Base-by-base conservation (phyloP, 345 rosid genomes). In the Rhodamnia rubescens region DNA sequence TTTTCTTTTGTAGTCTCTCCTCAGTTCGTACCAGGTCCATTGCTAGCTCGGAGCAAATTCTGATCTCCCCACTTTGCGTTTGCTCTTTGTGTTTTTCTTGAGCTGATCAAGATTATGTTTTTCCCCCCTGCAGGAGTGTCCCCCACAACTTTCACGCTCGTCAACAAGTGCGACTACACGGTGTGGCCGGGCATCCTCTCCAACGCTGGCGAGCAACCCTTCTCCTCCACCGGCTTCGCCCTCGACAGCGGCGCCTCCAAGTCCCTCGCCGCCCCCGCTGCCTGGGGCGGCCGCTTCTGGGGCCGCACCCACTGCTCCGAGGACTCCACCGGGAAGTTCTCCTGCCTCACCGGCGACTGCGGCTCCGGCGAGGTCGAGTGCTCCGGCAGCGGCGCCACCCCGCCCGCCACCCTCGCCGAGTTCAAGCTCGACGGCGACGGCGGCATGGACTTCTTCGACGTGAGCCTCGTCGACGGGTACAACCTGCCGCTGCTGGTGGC, bases 271-370 rank as follows among this genome's bases (percentile, higher is more conserved):
- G 95, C 96, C 4, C 99, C 99, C 7, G 52, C 98, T 13, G 91
- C 98, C 15, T 97, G 99, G 99, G 98, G 96, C 2, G 99, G 99
- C 88, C 91, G 98, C 22, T 90, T 97, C 91, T 97, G 99, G 99
- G 99, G 93, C 16, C 90, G 98, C 13, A 95, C 98, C 14, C 89
- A 84, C 82, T 97, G 99, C 90, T 64, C 94, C 85, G 74, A 91
- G 61, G 97, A 93, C 87, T 89, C 98, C 88, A 15, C 94, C 20
- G 93, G 93, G 1, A 93, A 93, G 87, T 96, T 97, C 92, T 86
- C 98, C 26, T 97, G 99, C 87, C 78, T 87, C 6, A 95, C 99
- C 69, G 99, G 91, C 3, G 99, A 97, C 87, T 97, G 98, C 88
- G 98, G 98, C 83, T 91, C 98, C 20, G 97, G 95, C 0, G 90